These are phyloP conservation scores for Porodaedalea pini DNA, from an alignment of 1,284 basidiomycete species.

Conservation along the genomic window DNA sequence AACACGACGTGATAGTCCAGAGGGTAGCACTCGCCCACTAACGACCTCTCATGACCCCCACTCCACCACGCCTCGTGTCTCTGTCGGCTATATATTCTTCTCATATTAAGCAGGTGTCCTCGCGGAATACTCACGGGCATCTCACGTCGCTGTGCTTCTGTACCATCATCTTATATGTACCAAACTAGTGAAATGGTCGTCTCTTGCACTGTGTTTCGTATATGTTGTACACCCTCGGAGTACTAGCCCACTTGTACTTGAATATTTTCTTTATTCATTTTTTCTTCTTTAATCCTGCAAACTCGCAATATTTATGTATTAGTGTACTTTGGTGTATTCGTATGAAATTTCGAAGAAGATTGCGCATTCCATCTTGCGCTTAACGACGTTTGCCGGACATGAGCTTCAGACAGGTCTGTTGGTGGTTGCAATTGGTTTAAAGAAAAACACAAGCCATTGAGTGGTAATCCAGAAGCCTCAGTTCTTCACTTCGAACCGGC, in stretches of 20 bases:
- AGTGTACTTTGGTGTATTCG: no score
- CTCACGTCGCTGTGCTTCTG: background rate
- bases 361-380: no score
- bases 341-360: no score
- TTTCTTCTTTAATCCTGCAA: background rate
- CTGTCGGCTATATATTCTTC: background rate
- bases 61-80: background rate
- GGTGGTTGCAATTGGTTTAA: no score
- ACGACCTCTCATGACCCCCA: background rate
- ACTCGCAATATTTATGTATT: background rate
- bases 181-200: background rate
- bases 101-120: background rate
- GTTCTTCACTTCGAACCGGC: no score
- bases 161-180: background rate
- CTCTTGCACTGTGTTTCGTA: background rate
- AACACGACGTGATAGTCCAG: background rate
- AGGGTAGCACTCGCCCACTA: background rate
- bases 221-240: background rate
- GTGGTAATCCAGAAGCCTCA: no score
- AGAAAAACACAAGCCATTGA: no score
- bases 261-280: background rate
- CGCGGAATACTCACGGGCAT: background rate
- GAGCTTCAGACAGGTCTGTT: no score
- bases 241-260: background rate
- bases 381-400: no score